Percentiles rank a stretch among this genome's conserved stretches.
phyloP scores from a whole-genome alignment of 208 protist genomes.

The Crithidia sp. region DNA sequence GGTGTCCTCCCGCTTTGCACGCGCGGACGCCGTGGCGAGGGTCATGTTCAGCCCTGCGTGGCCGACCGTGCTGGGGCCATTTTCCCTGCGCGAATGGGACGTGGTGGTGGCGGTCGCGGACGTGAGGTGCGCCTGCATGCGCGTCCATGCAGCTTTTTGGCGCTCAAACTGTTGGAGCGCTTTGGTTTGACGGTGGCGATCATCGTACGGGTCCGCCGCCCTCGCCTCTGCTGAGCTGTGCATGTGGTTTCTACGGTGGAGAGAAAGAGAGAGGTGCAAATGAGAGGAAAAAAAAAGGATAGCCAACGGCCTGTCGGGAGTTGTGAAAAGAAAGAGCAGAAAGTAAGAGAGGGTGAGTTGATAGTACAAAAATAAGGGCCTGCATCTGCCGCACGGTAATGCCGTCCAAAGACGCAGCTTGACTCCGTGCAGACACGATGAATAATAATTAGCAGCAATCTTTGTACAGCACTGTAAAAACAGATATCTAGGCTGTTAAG shows the following conservation, averaged over 20 bases:
- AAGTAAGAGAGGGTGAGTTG: too few species aligned
- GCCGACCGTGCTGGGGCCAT: not conserved
- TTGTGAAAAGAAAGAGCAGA: too few species aligned
- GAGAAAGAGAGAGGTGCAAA: not conserved
- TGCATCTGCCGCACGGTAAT: too few species aligned
- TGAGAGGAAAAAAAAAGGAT: not conserved
- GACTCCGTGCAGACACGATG: too few species aligned
- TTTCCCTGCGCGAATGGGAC: not conserved
- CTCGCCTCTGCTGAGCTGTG: not conserved
- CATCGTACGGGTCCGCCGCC: constrained; percentile 40
- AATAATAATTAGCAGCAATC: too few species aligned
- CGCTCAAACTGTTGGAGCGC: constrained; percentile 68
- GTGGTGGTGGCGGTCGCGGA: constrained; percentile 11
- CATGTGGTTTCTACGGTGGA: too few species aligned
- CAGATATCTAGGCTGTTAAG: too few species aligned
- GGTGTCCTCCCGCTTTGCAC: constrained; percentile 62
- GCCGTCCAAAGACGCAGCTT: too few species aligned
- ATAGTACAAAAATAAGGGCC: too few species aligned
- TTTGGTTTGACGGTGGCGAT: constrained; percentile 67
- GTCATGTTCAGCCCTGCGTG: constrained; percentile 45
- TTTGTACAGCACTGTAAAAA: too few species aligned
- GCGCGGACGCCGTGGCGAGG: constrained; percentile 34
- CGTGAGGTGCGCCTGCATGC: constrained; percentile 35
- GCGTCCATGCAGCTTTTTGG: constrained; percentile 69
- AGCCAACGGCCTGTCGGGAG: not conserved